These are phyloP conservation scores for Amaranthus tricolor DNA, from an alignment of 179 eudicot genomes.

Conservation along the genomic window DNA sequence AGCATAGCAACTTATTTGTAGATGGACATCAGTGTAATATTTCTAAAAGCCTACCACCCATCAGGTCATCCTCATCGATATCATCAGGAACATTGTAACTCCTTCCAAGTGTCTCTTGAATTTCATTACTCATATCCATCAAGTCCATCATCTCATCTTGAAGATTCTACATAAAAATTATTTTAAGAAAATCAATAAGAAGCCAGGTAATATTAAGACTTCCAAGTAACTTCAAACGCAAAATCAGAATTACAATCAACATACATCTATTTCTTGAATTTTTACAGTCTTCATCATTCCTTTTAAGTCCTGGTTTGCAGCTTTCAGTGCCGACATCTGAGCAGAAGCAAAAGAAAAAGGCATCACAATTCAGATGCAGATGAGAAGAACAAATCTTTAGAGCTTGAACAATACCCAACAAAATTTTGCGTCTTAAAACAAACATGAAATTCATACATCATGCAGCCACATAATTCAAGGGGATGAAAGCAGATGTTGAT, in stretches of 20 bases:
- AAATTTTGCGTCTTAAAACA: neutral
- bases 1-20: neutral
- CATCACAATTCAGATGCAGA: neutral
- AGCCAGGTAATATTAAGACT: neutral
- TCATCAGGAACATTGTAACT: slow-evolving; percentile 93
- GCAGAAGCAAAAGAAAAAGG: neutral
- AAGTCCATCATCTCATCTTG: slow-evolving; percentile 99
- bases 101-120: slow-evolving; percentile 95
- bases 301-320: slow-evolving; percentile 91
- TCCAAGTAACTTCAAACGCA: neutral
- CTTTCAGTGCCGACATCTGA: slow-evolving; percentile 89
- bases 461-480: slow-evolving; percentile 17
- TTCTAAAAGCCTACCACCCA: slow-evolving; percentile 68
- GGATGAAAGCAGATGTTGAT: neutral
- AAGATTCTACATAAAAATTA: slow-evolving; percentile 52
- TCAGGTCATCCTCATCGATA: slow-evolving; percentile 91
- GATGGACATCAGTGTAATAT: neutral
- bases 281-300: slow-evolving; percentile 99
- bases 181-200: neutral
- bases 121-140: slow-evolving; percentile 94
- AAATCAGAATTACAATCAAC: slow-evolving; percentile 23
- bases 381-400: neutral
- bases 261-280: slow-evolving; percentile 85
- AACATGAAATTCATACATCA: slow-evolving; percentile 9
- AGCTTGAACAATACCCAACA: neutral